These are phyloP conservation scores for Calonectria crousiana DNA, from an alignment of 2,329 filamentous ascomycete species.

Conservation along the genomic window DNA sequence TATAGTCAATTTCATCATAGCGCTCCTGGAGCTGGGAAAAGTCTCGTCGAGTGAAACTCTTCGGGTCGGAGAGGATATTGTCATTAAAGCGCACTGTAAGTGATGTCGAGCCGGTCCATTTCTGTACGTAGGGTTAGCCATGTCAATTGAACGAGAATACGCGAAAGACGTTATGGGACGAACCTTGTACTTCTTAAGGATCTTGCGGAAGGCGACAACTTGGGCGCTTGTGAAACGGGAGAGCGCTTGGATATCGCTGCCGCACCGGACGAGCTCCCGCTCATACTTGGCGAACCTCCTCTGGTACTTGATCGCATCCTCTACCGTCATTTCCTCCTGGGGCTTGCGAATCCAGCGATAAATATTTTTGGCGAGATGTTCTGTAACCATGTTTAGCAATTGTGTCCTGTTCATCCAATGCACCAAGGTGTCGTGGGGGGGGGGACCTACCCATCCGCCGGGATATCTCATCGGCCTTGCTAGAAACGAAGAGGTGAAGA, in stretches of 20 bases:
- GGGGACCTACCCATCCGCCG: slow-evolving; percentile 71
- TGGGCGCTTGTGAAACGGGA: slow-evolving; percentile 81
- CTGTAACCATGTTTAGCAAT: slow-evolving; percentile 45
- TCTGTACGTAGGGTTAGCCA: slow-evolving; percentile 56
- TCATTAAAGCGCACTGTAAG: slow-evolving; percentile 76
- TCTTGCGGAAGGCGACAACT: slow-evolving; percentile 81
- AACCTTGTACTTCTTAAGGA: slow-evolving; percentile 84
- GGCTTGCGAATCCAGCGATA: slow-evolving; percentile 59
- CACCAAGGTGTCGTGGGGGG: slow-evolving; percentile 15
- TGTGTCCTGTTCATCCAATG: background rate
- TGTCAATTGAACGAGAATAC: background rate
- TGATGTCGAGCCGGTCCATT: slow-evolving; percentile 82
- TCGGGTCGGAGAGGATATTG: slow-evolving; percentile 73
- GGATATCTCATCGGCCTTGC: slow-evolving; percentile 83
- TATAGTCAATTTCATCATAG: slow-evolving; percentile 63
- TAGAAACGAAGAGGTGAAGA: slow-evolving; percentile 81
- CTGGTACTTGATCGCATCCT: slow-evolving; percentile 59
- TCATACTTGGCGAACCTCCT: slow-evolving; percentile 67
- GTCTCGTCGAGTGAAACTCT: slow-evolving; percentile 79
- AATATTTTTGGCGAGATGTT: slow-evolving; percentile 62
- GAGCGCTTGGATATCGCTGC: slow-evolving; percentile 78
- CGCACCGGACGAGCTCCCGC: slow-evolving; percentile 67
- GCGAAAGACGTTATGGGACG: background rate
- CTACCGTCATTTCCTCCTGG: slow-evolving; percentile 41
- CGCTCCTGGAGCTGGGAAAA: slow-evolving; percentile 65